A percentile compares a stretch with the other conserved stretches of the same genome.
These are phyloP conservation scores for Chondrus crispus DNA, from an alignment of 23 red algal species.

Conservation along the genomic window DNA sequence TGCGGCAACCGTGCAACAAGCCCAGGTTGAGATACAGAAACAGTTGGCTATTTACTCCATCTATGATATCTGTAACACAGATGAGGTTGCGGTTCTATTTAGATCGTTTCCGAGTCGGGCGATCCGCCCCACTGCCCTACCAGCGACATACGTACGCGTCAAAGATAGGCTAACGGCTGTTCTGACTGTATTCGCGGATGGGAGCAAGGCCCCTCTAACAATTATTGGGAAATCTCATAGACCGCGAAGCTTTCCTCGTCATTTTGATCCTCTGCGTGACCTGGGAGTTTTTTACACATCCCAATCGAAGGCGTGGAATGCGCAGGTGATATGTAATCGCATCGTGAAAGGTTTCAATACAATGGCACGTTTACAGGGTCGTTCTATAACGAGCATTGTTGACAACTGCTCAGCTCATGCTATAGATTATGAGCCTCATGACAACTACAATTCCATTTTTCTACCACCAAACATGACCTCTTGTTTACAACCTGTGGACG, in stretches of 20 bases:
- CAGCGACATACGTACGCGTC: not conserved
- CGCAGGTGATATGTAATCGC: too few relatives aligned
- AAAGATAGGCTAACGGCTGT: not conserved
- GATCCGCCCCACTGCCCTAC: not conserved
- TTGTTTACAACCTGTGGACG: not conserved
- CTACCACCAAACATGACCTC: not conserved
- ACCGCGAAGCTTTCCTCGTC: not conserved
- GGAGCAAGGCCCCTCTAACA: not conserved
- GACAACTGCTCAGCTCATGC: conserved; percentile 21
- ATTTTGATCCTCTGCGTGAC: not conserved
- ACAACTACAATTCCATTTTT: not conserved
- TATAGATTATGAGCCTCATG: not conserved
- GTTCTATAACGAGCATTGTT: not conserved
- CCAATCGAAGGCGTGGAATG: too few relatives aligned
- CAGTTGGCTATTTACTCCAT: not conserved
- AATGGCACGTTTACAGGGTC: too few relatives aligned
- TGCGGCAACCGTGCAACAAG: too few relatives aligned
- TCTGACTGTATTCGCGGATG: not conserved
- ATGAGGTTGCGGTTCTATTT: conserved; percentile 1
- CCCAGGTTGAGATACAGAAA: too few relatives aligned
- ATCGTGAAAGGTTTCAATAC: not conserved
- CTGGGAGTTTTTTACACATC: not conserved
- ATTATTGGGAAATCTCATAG: not conserved
- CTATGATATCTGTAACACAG: not conserved
- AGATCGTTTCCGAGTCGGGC: not conserved